These are phyloP conservation scores for Exophiala bonariae DNA, from an alignment of 2,329 filamentous ascomycete genomes.

Conservation along the genomic window DNA sequence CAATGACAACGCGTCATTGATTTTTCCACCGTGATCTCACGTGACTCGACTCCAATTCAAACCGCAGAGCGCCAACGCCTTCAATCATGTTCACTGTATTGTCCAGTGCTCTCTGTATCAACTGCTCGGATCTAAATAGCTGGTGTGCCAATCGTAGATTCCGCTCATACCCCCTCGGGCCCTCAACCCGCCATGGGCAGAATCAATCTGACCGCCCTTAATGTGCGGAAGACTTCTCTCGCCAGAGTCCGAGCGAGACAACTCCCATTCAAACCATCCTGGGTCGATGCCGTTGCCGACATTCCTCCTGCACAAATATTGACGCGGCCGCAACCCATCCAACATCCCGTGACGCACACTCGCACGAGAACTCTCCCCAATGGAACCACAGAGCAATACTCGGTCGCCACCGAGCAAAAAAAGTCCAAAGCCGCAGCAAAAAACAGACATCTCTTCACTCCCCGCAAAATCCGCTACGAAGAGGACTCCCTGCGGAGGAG, in stretches of 20 bases:
- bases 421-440: slow-evolving; percentile 54
- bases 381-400: slow-evolving; percentile 23
- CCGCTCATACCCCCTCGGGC: background rate
- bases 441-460: slow-evolving; percentile 74
- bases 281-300: slow-evolving; percentile 57
- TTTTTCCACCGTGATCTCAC: too few species aligned
- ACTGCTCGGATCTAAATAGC: too few species aligned
- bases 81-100: too few species aligned
- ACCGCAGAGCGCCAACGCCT: too few species aligned
- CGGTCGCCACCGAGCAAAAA: slow-evolving; percentile 17
- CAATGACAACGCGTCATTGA: too few species aligned
- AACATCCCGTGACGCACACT: slow-evolving; percentile 43
- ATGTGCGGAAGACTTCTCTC: slow-evolving; percentile 45
- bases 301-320: slow-evolving; percentile 62
- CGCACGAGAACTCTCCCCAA: slow-evolving; percentile 35
- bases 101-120: too few species aligned
- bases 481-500: slow-evolving; percentile 78
- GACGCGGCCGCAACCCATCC: slow-evolving; percentile 56
- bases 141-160: too few species aligned
- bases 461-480: slow-evolving; percentile 73
- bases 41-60: too few species aligned
- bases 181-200: slow-evolving; percentile 40
- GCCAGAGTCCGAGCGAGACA: slow-evolving; percentile 38
- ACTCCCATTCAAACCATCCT: slow-evolving; percentile 42
- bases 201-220: slow-evolving; percentile 47